These are phyloP conservation scores for Viridothelium virens DNA, from an alignment of 495 filamentous ascomycete species.

Conservation along the genomic window DNA sequence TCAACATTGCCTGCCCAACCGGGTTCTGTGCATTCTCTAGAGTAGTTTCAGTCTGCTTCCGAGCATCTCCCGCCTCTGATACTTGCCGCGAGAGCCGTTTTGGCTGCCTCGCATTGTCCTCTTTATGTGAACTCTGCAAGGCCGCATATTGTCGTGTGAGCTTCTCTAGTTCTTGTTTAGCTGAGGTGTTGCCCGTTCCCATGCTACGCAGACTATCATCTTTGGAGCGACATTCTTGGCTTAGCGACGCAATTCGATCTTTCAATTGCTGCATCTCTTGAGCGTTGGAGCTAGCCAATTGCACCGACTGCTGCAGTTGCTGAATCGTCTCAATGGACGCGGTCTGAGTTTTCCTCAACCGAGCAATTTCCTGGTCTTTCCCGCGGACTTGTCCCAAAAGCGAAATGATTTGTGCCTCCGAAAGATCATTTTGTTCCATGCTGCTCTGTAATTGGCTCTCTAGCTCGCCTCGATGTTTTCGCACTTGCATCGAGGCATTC, in stretches of 20 bases:
- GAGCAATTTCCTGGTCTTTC: background rate
- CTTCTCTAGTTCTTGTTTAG: background rate
- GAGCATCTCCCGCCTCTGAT: slow-evolving; percentile 2
- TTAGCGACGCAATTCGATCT: background rate
- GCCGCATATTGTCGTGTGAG: background rate
- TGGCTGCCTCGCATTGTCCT: background rate
- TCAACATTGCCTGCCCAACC: slow-evolving; percentile 15
- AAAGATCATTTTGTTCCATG: background rate
- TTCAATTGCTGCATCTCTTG: slow-evolving; percentile 15
- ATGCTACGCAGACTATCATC: background rate
- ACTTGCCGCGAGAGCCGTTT: slow-evolving; percentile 10
- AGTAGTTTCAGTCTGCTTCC: slow-evolving; percentile 5
- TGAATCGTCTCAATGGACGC: background rate
- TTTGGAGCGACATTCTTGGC: background rate
- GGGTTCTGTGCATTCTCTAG: slow-evolving; percentile 3
- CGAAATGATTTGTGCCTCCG: background rate
- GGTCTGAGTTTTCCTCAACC: background rate
- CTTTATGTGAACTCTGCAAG: background rate
- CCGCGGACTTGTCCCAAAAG: background rate
- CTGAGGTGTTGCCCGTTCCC: background rate
- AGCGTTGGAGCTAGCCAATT: too few species aligned
- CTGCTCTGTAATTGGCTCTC: background rate
- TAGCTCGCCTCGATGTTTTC: slow-evolving; percentile 6
- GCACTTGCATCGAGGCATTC: slow-evolving; percentile 9
- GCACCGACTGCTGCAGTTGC: background rate